Evolutionary conservation across 2,329 filamentous ascomycete species (phyloP), one percentile per base, ranked within the genome.

Genomic region (Bipolaris gigantea): DNA sequence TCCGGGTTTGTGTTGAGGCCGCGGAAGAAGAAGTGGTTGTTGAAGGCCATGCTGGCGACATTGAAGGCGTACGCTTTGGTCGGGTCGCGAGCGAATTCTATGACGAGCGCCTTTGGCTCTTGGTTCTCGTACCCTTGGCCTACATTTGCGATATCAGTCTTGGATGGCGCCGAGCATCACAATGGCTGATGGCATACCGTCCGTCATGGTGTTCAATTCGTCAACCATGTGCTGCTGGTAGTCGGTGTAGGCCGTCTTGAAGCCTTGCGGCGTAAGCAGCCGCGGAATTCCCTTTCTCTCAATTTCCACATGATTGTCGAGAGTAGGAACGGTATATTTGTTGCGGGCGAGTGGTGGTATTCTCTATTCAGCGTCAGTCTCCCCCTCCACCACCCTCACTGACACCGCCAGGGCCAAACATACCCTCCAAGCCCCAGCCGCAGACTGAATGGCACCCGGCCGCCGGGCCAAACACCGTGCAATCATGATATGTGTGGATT

Each of bases 31-130:
- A 91, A 88, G 73, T 86, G 83, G 75, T 86, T 97, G 84, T 97
- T 97, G 82, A 90, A 89, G 51, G 91, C 90, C 89, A 96, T 96
- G 66, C 90, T 96, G 75, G 94, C 94, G 75, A 95, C 85, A 83
- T 97, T 99, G 86, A 99, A 99, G 73, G 88, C 80, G 65, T 87
- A 82, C 38, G 94, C 94, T 59, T 84, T 81, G 63, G 82, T 81
- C 40, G 93, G 88, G 69, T 94, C 85, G 75, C 92, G 90, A 56
- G 93, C 89, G 55, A 88, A 88, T 69, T 85, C 81, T 69, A 93
- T 81, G 70, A 89, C 77, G 70, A 96, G 86, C 42, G 85, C 80
- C 75, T 89, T 86, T 57, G 85, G 75, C 46, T 82, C 78, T 62
- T 82, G 78, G 72, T 84, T 77, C 62, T 87, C 87, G 68, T 84